Percentiles rank a stretch among this genome's conserved stretches.
Conservation (phyloP, 331 rosid species). For the Malus hybrid region DNA sequence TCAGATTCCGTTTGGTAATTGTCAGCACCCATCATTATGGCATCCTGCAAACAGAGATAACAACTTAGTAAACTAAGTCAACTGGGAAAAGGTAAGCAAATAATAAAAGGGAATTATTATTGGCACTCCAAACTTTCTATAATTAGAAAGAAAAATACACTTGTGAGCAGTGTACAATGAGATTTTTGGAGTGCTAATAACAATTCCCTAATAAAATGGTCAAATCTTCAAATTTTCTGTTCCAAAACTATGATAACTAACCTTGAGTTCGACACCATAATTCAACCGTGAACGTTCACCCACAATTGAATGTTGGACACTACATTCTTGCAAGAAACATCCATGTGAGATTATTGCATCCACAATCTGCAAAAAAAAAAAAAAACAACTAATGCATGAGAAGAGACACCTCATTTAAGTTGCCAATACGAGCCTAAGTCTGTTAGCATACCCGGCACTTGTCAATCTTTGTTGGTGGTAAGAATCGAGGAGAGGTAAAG, state of each 20-base stretch:
- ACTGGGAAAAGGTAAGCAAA: not conserved
- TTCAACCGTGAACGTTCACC: conserved; percentile 81
- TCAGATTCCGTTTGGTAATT: conserved; percentile 78
- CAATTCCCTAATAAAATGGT: no score
- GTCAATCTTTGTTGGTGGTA: conserved; percentile 90
- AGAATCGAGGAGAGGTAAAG: conserved; percentile 72
- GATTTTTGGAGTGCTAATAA: no score
- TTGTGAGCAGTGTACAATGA: no score
- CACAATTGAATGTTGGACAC: conserved; percentile 57
- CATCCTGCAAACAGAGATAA: conserved; percentile 36
- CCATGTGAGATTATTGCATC: conserved; percentile 95
- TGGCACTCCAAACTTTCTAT: no score
- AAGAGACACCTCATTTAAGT: conserved; percentile 8
- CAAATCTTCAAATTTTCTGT: no score
- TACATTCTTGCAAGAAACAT: conserved; percentile 73
- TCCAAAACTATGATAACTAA: conserved; percentile 8
- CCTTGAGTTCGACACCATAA: conserved; percentile 76
- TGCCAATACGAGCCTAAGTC: not conserved
- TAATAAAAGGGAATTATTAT: no score
- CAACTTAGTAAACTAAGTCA: not conserved
- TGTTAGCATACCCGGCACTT: conserved; percentile 51
- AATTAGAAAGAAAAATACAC: no score
- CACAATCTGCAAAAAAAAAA: conserved; percentile 34
- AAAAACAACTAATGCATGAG: conserved; percentile 22
- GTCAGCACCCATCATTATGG: conserved; percentile 92